Conservation (phyloP, 2,329 filamentous ascomycete species). For the Penicillium frequentans region DNA sequence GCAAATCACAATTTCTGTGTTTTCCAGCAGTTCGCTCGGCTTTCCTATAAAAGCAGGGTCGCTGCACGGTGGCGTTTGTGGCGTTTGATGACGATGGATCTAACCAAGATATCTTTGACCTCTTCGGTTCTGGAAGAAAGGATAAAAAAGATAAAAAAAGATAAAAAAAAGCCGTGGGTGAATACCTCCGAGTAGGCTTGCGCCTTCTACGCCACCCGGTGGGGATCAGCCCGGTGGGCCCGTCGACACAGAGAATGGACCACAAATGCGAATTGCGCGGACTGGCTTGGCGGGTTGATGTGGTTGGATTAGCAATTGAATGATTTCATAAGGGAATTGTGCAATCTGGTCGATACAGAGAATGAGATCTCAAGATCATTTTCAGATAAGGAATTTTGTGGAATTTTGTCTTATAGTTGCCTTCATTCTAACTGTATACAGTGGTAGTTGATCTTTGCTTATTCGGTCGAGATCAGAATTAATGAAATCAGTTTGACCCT, state of each 20-base stretch:
- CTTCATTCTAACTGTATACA: no score
- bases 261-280: neutral
- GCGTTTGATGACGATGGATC: neutral
- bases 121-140: neutral
- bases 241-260: neutral
- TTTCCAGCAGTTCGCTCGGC: neutral
- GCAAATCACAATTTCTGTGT: no score
- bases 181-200: neutral
- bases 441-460: neutral
- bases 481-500: neutral
- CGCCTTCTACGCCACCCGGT: conserved; percentile 11
- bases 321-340: neutral
- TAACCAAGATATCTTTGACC: neutral
- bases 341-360: no score
- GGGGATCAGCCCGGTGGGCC: conserved; percentile 4
- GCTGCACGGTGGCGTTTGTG: neutral
- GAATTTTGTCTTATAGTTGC: no score
- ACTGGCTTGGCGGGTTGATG: neutral
- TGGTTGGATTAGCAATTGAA: neutral
- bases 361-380: no score
- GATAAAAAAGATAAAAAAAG: neutral
- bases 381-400: no score
- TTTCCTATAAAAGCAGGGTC: neutral
- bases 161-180: neutral
- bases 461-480: neutral